Evolutionary conservation across 73 alveolate species (phyloP), one percentile per base, ranked within the genome.

Genomic region (Effrenium voratum): DNA sequence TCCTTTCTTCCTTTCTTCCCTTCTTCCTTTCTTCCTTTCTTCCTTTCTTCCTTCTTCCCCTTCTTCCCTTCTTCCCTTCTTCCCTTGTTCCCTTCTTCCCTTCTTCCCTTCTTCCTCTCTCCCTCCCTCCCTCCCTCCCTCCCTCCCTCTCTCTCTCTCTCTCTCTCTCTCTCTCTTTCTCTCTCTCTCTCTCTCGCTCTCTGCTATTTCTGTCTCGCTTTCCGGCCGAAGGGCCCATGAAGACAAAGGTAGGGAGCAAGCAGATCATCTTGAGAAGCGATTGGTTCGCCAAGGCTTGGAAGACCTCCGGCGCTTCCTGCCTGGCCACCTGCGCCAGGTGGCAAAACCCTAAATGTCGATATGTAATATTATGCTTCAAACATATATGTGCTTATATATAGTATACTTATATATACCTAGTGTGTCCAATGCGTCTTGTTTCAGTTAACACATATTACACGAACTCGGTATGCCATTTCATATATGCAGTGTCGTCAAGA

Each of bases 251-350:
- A 10, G 97, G 97, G 12, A 90, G 44, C 59, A 90, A 52, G 57
- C 85, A 45, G 10, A 50, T 36, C 22, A 90, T 34, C 40, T 87
- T 86, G 15, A 90, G 59, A 19, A 70, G 47, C 26, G 38, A 32
- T 40, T 45, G 97, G 34, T 68, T 90, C 88, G 86, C 45, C 40
- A 75, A 77, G 32, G 97, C 97, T 4, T 90, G 43, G 55, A 90
- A 90, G 97, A 90, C 83, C 16, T 52, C 52, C 3, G 97, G 97
- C 32, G 97, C 97, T 55, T 90, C 97, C 50, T 45, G 36, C 44
- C 87, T 41, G 8, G 97, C 97, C 77, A 90, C 97, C 68, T 87
- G 26, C 19, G 16, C 38, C 88, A 77, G 32, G 43, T 38, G 13
- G 43, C 36, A 38, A 26, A 57, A 57, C 16, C 16, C 16, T 22